phyloP scores from a whole-genome alignment of 148 eudicot genomes.

The Amaranthus palmeri region DNA sequence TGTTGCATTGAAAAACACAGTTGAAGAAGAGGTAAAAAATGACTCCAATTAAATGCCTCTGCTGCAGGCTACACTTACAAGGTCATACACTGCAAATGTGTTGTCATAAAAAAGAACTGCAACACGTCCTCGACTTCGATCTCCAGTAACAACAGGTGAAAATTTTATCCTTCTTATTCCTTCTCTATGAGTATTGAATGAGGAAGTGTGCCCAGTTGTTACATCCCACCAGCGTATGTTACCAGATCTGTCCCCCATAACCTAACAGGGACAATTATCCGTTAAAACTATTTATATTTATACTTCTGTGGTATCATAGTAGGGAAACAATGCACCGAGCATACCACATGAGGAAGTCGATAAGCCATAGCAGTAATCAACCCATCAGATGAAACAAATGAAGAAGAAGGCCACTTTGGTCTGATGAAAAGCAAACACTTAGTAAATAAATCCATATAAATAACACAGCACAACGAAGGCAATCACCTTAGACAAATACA shows the following conservation, averaged over 20 bases:
- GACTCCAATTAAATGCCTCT: slow-evolving; percentile 1
- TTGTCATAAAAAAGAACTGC: slow-evolving; percentile 93
- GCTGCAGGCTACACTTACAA: slow-evolving; percentile 53
- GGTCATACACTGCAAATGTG: slow-evolving; percentile 88
- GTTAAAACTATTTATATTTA: slow-evolving; percentile 3
- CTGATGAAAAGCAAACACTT: slow-evolving; percentile 41
- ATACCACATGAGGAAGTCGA: slow-evolving; percentile 97
- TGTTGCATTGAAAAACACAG: slow-evolving; percentile 1
- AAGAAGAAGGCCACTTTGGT: slow-evolving; percentile 98
- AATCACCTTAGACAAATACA: neutral
- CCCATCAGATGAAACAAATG: slow-evolving; percentile 91
- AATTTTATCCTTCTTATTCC: slow-evolving; percentile 95
- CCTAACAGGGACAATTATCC: slow-evolving; percentile 36
- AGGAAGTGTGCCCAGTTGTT: slow-evolving; percentile 88
- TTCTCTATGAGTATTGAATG: slow-evolving; percentile 91
- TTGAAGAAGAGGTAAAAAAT: neutral
- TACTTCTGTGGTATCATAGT: slow-evolving; percentile 6
- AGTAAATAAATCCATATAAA: neutral
- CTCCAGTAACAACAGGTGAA: slow-evolving; percentile 94
- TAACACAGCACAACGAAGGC: neutral
- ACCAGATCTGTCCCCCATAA: slow-evolving; percentile 98
- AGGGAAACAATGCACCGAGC: slow-evolving; percentile 16
- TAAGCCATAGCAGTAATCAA: slow-evolving; percentile 97
- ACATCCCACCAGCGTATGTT: slow-evolving; percentile 99
- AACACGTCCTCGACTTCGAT: slow-evolving; percentile 89